Evolutionary conservation across 768 basidiomycete genomes (phyloP), one percentile per base, ranked within the genome.

Genomic region (Auriscalpium microsporum): DNA sequence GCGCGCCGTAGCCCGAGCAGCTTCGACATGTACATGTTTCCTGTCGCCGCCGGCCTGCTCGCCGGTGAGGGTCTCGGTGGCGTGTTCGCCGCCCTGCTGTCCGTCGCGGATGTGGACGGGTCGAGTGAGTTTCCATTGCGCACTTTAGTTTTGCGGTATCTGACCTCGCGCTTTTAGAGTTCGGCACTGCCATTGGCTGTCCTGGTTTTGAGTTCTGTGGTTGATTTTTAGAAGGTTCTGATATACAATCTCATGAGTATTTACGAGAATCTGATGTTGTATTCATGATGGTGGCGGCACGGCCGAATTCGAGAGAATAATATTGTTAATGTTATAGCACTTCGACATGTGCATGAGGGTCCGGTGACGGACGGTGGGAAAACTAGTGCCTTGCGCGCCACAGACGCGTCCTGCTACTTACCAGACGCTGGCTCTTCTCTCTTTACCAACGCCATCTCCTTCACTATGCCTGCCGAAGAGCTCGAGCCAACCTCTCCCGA

Each of bases 31-130:
- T 81, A 80, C 66, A 79, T 80, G 74, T 82, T 81, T 62, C 75
- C 79, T 34, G 56, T 80, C 58, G 70, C 79, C 50, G 77, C 77
- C 50, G 81, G 81, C 61, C 67, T 80, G 56, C 69, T 82, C 36
- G 79, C 80, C 37, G 81, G 81, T 28, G 81, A 82, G 59, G 82
- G 82, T 67, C 70, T 83, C 36, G 82, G 80, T 33, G 82, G 81
- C 63, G 80, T 83, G 50, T 73, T 82, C 64, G 76, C 78, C 58
- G 80, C 81, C 11, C 64, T 82, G n/a, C 70, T 83, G 21, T 76
- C 78, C 34, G 69, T 82, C 51, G 65, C 71, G 38, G 75, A 75
- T 52, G 80, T 81, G 38, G 78, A 79, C 56, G 79, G 79, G 34
- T 63, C 69, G 34, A 72, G 75, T 76, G 61, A 68, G 74, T 71